Conservation (phyloP, 2,329 filamentous ascomycete species). For the Trichophyton schoenleinii region DNA sequence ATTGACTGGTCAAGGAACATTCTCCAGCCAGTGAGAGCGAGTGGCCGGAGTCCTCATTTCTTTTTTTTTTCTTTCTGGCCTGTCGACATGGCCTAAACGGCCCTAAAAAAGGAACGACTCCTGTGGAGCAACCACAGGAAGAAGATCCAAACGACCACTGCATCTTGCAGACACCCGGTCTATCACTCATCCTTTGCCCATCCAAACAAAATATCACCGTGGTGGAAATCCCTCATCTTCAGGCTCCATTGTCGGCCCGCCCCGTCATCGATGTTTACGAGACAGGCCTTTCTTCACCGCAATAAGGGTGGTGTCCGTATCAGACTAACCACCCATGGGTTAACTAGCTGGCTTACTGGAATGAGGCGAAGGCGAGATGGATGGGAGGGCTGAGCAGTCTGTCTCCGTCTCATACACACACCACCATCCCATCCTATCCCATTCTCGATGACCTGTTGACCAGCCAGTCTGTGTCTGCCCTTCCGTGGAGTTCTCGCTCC, state of each 20-base stretch:
- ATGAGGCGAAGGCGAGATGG: slow-evolving; percentile 1
- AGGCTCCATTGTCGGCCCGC: slow-evolving; percentile 1
- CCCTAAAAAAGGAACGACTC: background rate
- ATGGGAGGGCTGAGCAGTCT: slow-evolving; percentile 1
- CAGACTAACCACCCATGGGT: background rate
- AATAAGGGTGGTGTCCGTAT: background rate
- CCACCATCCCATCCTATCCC: background rate
- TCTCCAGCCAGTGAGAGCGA: background rate
- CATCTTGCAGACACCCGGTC: background rate
- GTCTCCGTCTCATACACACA: too few species aligned
- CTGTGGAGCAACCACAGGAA: background rate
- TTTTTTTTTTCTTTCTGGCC: background rate
- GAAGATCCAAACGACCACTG: background rate
- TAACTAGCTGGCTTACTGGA: background rate
- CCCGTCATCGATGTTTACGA: background rate
- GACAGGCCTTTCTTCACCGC: background rate
- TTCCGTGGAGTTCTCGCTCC: background rate
- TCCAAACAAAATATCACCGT: background rate
- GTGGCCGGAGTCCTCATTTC: background rate
- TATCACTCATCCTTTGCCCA: background rate
- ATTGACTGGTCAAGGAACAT: background rate
- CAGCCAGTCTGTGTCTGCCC: background rate
- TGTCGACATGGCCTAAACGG: background rate
- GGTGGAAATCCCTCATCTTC: background rate
- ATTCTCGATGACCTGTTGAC: background rate